Percentiles rank a stretch among this genome's conserved stretches.
Conservation (phyloP, 768 basidiomycete genomes). For the Boletus rubescentipes region DNA sequence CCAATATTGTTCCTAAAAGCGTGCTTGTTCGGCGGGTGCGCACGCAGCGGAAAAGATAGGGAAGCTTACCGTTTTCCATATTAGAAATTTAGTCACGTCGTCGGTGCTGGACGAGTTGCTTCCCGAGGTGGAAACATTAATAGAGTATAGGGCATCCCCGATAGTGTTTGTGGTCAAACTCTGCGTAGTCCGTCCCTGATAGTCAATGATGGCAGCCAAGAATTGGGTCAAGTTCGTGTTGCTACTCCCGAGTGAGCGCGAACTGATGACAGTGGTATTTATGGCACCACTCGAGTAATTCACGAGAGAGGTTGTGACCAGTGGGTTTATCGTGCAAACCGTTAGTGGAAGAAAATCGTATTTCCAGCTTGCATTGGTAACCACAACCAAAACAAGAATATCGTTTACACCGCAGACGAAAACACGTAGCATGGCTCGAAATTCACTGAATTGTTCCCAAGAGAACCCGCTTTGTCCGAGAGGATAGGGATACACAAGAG, state of each 20-base stretch:
- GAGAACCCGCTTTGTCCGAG: background rate
- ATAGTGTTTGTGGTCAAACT: constrained; percentile 13
- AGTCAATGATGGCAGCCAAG: constrained; percentile 6
- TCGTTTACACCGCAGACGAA: too few relatives aligned
- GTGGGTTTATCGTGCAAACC: constrained; percentile 10
- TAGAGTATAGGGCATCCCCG: constrained; percentile 19
- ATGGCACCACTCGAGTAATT: constrained; percentile 5
- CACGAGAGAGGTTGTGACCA: constrained; percentile 13
- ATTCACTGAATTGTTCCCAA: constrained; percentile 6
- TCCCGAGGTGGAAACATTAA: background rate
- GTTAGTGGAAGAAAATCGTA: constrained; percentile 13
- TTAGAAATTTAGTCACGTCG: background rate
- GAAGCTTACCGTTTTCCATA: constrained; percentile 3
- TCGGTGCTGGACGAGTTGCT: background rate
- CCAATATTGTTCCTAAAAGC: constrained; percentile 13
- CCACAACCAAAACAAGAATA: background rate
- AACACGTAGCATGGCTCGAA: background rate
- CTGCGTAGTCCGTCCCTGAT: constrained; percentile 12
- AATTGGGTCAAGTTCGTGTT: constrained; percentile 12
- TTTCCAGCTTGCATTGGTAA: constrained; percentile 6
- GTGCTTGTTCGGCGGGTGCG: too few relatives aligned
- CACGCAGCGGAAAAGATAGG: background rate
- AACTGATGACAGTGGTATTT: background rate
- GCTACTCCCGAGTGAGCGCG: background rate
- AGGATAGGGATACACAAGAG: constrained; percentile 3